A percentile compares a stretch with the other conserved stretches of the same genome.
Conservation (phyloP, 331 rosid genomes). For the Spiraea crenata region DNA sequence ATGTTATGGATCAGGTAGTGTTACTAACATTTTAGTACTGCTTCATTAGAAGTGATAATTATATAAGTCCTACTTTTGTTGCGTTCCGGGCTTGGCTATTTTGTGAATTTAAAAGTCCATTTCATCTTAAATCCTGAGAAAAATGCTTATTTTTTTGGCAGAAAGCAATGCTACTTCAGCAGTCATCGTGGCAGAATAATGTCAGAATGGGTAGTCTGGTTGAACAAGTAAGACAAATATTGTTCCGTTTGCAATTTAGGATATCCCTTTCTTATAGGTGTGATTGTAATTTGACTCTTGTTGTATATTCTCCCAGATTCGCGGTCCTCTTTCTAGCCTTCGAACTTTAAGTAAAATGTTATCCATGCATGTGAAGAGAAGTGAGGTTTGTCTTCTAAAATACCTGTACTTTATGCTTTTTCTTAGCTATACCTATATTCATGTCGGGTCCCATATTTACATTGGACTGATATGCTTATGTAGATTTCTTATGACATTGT, state of each 20-base stretch:
- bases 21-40: background rate
- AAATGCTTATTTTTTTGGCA: constrained; percentile 32
- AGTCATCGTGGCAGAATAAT: constrained; percentile 92
- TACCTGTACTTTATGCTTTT: background rate
- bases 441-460: constrained; percentile 11
- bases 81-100: constrained; percentile 9
- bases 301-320: constrained; percentile 54
- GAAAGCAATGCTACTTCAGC: constrained; percentile 90
- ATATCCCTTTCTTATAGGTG: constrained; percentile 5
- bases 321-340: constrained; percentile 91
- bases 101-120: background rate
- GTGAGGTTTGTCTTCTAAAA: constrained; percentile 56
- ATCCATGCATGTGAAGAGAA: constrained; percentile 66
- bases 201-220: constrained; percentile 79
- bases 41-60: background rate
- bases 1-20: constrained; percentile 97
- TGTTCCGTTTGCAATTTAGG: constrained; percentile 8
- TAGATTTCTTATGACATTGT: constrained; percentile 83
- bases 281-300: constrained; percentile 24
- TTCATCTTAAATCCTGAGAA: background rate
- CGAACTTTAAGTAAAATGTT: constrained; percentile 85
- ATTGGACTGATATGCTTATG: constrained; percentile 25
- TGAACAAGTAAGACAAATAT: constrained; percentile 64
- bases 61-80: background rate
- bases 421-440: background rate